Conservation (phyloP, 805 yeast genomes). For the Saccharomyces kudriavzevii region DNA sequence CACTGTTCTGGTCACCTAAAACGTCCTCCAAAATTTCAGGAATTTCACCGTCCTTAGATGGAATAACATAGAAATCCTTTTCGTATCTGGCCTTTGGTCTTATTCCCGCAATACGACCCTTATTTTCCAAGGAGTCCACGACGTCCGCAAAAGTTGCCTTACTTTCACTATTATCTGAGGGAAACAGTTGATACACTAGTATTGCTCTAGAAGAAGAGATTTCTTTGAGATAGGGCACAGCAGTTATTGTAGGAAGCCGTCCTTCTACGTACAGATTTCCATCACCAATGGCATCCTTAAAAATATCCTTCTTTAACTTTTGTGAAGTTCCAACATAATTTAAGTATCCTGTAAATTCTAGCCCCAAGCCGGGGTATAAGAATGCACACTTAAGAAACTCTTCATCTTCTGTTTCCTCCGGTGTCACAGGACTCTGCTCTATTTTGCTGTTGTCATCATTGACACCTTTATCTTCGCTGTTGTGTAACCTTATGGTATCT, state of each 20-base stretch:
- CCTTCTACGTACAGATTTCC: slow-evolving; percentile 32
- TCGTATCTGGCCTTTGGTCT: slow-evolving; percentile 13
- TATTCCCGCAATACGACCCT: slow-evolving; percentile 20
- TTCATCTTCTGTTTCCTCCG: background rate
- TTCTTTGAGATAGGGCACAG: slow-evolving; percentile 16
- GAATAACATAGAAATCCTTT: slow-evolving; percentile 31
- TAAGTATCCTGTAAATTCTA: slow-evolving; percentile 8
- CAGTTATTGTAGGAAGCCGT: slow-evolving; percentile 21
- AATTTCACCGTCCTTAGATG: slow-evolving; percentile 17
- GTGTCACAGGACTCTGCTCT: background rate
- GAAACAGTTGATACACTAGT: slow-evolving; percentile 13
- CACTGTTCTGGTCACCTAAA: background rate
- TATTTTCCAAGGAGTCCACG: slow-evolving; percentile 12
- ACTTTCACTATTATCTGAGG: slow-evolving; percentile 6
- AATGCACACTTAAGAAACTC: background rate
- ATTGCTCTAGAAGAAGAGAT: slow-evolving; percentile 15
- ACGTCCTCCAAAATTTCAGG: background rate
- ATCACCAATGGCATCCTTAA: slow-evolving; percentile 24
- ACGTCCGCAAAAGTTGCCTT: slow-evolving; percentile 16
- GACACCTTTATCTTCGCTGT: background rate
- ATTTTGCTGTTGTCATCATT: background rate
- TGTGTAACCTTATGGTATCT: slow-evolving; percentile 11
- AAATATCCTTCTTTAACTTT: slow-evolving; percentile 5
- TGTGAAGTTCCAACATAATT: slow-evolving; percentile 13
- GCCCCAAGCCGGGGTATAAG: slow-evolving; percentile 11